Evolutionary conservation across 2,329 filamentous ascomycete species (phyloP), one percentile per base, ranked within the genome.

Genomic region (Aspergillus ruber): DNA sequence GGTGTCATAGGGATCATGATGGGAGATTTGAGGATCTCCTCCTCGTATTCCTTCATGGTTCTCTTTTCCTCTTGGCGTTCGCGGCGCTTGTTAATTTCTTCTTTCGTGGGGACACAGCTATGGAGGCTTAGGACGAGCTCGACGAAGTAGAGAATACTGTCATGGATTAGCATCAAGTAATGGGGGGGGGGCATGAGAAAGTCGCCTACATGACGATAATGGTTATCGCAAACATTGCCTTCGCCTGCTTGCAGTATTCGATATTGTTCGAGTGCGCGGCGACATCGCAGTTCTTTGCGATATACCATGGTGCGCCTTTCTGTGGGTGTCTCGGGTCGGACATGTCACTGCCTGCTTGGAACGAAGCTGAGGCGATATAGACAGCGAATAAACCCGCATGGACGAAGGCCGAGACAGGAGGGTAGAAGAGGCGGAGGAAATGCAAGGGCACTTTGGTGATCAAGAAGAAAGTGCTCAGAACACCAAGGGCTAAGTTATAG

Each of bases 301-400:
- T 77, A 59, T 83, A 83, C 81, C 81, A 84, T 6, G 81, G 79
- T 15, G 79, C 64, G 27, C 81, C 80, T 6, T 70, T 68, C 52
- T 81, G 77, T 3, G 68, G 70, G 51, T 78, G 76, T 1, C 67
- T 56, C 1, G 76, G 74, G 57, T 84, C 81, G 50, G 75, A 79
- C 56, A 72, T 80, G 60, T 84, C 81, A 44, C 76, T 73, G 39
- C 74, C 74, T 9, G 75, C 77, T 61, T 84, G 81, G 47, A 73
- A 76, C 50, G 74, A 68, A 29, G 79, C 71, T 44, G 76, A 75
- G 49, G 76, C 71, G n/a, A 77, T 69, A 62, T 78, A 84, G 13
- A 84, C 64, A 4, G 68, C 68, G 36, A 78, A 58, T 47, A 81
- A 67, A 2, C 70, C 60, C 39, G 67, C 64, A 56, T 84, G 79